Evolutionary conservation across 163 green algal species (phyloP).

Genomic region (Botryococcus braunii): DNA sequence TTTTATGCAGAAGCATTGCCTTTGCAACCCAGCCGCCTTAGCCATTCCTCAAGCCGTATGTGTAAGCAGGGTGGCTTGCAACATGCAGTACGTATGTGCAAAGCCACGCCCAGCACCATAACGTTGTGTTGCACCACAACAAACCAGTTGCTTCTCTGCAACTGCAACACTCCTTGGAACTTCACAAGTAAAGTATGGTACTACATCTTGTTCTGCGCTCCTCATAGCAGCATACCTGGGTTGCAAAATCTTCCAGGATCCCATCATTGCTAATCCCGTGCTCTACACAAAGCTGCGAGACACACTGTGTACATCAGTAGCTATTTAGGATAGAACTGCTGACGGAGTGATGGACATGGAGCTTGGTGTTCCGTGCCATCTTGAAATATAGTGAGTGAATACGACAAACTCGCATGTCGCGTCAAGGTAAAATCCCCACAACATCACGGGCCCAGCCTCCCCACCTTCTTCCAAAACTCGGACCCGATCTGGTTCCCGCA

Average conservation of each 20-base stretch:
- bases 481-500: conserved; percentile 93
- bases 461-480: conserved; percentile 95
- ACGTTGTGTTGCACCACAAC: too few relatives aligned
- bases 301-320: too few relatives aligned
- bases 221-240: conserved; percentile 46
- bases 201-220: too few relatives aligned
- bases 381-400: not conserved
- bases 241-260: conserved; percentile 84
- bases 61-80: too few relatives aligned
- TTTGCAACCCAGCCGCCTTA: too few relatives aligned
- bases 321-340: not conserved
- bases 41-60: too few relatives aligned
- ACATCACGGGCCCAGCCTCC: conserved; percentile 1
- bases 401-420: not conserved
- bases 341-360: not conserved
- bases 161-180: too few relatives aligned
- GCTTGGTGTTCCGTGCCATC: not conserved
- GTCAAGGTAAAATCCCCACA: not conserved
- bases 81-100: too few relatives aligned
- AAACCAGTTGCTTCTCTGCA: too few relatives aligned
- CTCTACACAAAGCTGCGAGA: conserved; percentile 78
- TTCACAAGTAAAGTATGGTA: too few relatives aligned
- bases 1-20: too few relatives aligned
- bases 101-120: too few relatives aligned
- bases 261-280: conserved; percentile 97